Evolutionary conservation across 768 basidiomycete genomes (phyloP).

Genomic region (Pulveroboletus ravenelii): DNA sequence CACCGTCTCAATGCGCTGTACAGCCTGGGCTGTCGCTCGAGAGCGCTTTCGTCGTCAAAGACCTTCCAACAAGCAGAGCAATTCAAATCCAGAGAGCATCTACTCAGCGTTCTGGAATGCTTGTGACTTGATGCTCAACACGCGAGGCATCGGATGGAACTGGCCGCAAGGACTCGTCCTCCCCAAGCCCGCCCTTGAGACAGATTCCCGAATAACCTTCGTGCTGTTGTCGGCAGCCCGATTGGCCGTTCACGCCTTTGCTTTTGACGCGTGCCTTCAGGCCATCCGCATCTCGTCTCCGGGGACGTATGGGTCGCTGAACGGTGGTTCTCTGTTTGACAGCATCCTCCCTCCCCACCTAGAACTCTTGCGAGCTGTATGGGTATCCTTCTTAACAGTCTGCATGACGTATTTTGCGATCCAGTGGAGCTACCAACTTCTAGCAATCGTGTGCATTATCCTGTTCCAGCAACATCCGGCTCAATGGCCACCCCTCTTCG

Average conservation of each 20-base stretch:
- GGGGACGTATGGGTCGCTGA: constrained; percentile 30
- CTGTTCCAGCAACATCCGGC: constrained; percentile 43
- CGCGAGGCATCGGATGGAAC: constrained; percentile 28
- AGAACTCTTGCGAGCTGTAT: constrained; percentile 35
- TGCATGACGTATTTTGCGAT: constrained; percentile 45
- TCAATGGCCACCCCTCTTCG: constrained; percentile 61
- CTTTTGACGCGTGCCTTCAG: constrained; percentile 13
- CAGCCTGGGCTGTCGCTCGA: constrained; percentile 14
- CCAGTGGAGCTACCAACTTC: constrained; percentile 36
- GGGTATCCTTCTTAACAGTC: constrained; percentile 42
- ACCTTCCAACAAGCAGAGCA: background rate
- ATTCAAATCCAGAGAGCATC: background rate
- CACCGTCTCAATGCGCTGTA: constrained; percentile 9
- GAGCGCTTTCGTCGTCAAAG: constrained; percentile 12
- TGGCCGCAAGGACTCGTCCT: constrained; percentile 13
- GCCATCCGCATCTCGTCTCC: constrained; percentile 32
- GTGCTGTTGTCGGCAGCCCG: constrained; percentile 7
- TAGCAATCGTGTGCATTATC: constrained; percentile 40
- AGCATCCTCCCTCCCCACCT: constrained; percentile 28
- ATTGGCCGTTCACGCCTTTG: constrained; percentile 4
- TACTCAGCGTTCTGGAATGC: constrained; percentile 21
- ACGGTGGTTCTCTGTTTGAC: constrained; percentile 37
- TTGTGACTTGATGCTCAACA: constrained; percentile 18
- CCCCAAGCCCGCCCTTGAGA: constrained; percentile 13
- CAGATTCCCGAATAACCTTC: constrained; percentile 15